A percentile compares a stretch with the other conserved stretches of the same genome.
phyloP scores from a whole-genome alignment of 306 rosid genomes.

The Glycine soja region DNA sequence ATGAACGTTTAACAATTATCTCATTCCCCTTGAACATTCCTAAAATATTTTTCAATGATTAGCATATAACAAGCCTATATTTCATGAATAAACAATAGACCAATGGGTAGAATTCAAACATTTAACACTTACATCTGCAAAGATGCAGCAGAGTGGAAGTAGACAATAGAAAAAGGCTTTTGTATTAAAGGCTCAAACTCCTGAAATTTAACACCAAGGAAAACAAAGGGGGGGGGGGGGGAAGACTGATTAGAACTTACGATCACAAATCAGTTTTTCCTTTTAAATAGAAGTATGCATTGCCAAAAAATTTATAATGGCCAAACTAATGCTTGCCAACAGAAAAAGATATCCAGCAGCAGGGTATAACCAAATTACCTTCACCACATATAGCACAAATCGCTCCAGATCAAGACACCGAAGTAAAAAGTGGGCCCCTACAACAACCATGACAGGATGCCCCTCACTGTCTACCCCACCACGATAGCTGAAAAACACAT shows the following conservation, averaged over 20 bases:
- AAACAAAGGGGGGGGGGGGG: not conserved
- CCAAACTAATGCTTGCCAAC: constrained; percentile 10
- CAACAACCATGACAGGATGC: constrained; percentile 94
- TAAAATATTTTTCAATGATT: constrained; percentile 7
- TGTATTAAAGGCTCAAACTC: constrained; percentile 96
- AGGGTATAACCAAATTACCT: constrained; percentile 62
- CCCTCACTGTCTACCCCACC: constrained; percentile 99
- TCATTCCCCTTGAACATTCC: constrained; percentile 33
- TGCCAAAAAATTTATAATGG: constrained; percentile 23
- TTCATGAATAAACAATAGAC: constrained; percentile 34
- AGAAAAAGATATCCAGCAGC: constrained; percentile 23
- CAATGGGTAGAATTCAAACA: constrained; percentile 33
- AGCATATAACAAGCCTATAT: constrained; percentile 37
- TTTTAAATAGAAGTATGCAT: constrained; percentile 5
- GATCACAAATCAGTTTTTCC: constrained; percentile 26
- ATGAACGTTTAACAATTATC: constrained; percentile 31
- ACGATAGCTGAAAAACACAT: constrained; percentile 75
- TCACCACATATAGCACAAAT: constrained; percentile 77
- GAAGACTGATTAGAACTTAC: not conserved
- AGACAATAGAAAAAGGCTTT: constrained; percentile 87
- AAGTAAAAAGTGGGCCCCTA: constrained; percentile 96
- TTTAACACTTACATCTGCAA: constrained; percentile 79
- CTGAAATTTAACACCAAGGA: constrained; percentile 59
- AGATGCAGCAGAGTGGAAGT: constrained; percentile 98
- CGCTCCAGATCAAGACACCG: constrained; percentile 97